phyloP scores from a whole-genome alignment of 495 filamentous ascomycete genomes.

The Aspergillus asperescens region DNA sequence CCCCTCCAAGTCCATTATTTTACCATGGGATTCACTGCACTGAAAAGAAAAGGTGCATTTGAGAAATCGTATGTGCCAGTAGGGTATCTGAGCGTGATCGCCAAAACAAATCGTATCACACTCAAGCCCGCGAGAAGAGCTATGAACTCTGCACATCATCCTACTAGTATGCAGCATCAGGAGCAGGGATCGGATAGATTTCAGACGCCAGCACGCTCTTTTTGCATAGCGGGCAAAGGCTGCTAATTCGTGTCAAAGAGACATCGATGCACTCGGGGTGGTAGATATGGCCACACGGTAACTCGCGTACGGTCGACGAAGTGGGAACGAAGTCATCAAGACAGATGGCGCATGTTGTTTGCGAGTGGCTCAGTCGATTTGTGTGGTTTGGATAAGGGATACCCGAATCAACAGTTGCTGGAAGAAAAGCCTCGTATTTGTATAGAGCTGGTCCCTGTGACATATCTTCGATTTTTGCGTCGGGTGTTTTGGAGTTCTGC shows the following conservation, averaged over 20 bases:
- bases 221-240: conserved; percentile 86
- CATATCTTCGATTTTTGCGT: not conserved
- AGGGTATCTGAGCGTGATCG: conserved; percentile 3
- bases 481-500: not conserved
- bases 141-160: conserved; percentile 40
- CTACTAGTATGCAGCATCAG: conserved; percentile 76
- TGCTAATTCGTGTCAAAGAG: conserved; percentile 64
- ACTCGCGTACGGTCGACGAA: conserved; percentile 66
- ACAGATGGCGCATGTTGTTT: conserved; percentile 76
- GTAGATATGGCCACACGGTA: conserved; percentile 87
- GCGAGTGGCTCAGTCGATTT: conserved; percentile 28
- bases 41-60: not conserved
- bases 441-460: not conserved
- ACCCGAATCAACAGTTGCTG: not conserved
- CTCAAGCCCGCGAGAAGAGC: not conserved
- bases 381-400: not conserved
- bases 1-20: too few species aligned
- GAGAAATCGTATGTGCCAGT: not conserved
- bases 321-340: conserved; percentile 70
- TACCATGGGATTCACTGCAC: too few species aligned
- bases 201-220: conserved; percentile 62
- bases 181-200: conserved; percentile 61
- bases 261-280: conserved; percentile 84
- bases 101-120: not conserved
- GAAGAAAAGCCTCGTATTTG: not conserved